Base-by-base conservation (phyloP, 1,139 yeast genomes). In the Lodderomyces theae region DNA sequence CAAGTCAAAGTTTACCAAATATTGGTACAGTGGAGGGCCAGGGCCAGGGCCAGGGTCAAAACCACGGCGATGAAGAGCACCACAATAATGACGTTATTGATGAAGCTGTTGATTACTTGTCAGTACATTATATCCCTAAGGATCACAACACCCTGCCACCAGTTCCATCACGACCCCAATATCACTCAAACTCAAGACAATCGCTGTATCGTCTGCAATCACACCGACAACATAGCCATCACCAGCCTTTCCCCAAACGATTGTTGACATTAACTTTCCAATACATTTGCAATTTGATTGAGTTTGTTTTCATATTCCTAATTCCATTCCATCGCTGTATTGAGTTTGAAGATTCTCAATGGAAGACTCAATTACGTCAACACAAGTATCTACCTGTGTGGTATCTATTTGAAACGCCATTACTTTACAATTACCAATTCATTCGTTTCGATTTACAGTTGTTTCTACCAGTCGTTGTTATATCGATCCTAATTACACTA, bases 321-420 rank as follows among this genome's bases (percentile, higher is more conserved):
- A 52, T 63, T 12, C 69, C 69, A 4, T 40, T 48, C 21, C 40
- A 41, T 39, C 28, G 34, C 36, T 39, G 45, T 25, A 37, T 40
- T 24, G 49, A 40, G 18, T 32, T 37, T 24, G 44, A 42, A 18
- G 46, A 44, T 19, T 29, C 35, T 21, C 40, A 41, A 26, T 42
- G 46, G 43, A 39, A 46, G 22, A 26, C 34, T 12, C 40, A 38
- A 32, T 33, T 48, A 7, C 38, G 42, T 13, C 36, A 42, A 11
- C 35, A 37, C 16, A 17, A 23, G 26, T 41, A 42, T 30, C 41
- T 40, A 32, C 39, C 37, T 34, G 22, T 49, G 5, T 61, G 65
- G 65, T 58, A 53, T 31, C 41, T 51, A 15, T 12, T 56, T 8
- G 57, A 52, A 42, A 47, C 54, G 6, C 56, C 60, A 3, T 15